Conservation (phyloP, 2,329 filamentous ascomycete species). For the Monilinia fructicola region DNA sequence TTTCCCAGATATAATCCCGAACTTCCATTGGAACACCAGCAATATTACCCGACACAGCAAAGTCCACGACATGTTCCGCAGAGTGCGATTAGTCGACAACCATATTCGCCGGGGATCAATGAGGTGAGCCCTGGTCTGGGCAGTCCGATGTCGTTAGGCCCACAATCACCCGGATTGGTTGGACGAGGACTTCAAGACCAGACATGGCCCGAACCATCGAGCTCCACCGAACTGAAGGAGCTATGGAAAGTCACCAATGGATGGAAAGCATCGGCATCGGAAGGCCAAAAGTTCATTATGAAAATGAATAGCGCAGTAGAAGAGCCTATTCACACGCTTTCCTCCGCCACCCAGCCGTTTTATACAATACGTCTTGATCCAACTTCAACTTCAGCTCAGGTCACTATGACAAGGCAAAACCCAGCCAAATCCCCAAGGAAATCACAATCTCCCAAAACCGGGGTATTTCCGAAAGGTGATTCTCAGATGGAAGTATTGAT, state of each 20-base stretch:
- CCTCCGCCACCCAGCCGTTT: conserved; percentile 61
- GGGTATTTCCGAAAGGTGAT: conserved; percentile 32
- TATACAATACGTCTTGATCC: conserved; percentile 66
- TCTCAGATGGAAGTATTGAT: conserved; percentile 49
- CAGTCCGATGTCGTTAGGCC: conserved; percentile 34
- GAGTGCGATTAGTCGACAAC: conserved; percentile 63
- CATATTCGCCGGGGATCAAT: conserved; percentile 49
- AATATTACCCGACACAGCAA: conserved; percentile 67
- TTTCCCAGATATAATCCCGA: conserved; percentile 73
- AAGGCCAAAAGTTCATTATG: conserved; percentile 60
- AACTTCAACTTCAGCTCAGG: conserved; percentile 61
- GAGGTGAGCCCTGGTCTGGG: conserved; percentile 37
- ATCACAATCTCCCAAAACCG: conserved; percentile 30
- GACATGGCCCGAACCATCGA: conserved; percentile 36
- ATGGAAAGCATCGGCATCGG: conserved; percentile 60
- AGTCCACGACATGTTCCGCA: conserved; percentile 63
- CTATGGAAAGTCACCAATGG: conserved; percentile 71
- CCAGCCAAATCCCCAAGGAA: conserved; percentile 51
- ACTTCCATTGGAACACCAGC: conserved; percentile 64
- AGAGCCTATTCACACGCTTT: conserved; percentile 65
- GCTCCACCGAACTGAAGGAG: conserved; percentile 59
- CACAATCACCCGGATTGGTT: conserved; percentile 33
- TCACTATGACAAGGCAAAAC: conserved; percentile 60
- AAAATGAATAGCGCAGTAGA: conserved; percentile 56
- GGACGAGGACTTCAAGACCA: conserved; percentile 37